Evolutionary conservation across 2,329 filamentous ascomycete species (phyloP), one percentile per base, ranked within the genome.

Genomic region (Ophiostoma montium): DNA sequence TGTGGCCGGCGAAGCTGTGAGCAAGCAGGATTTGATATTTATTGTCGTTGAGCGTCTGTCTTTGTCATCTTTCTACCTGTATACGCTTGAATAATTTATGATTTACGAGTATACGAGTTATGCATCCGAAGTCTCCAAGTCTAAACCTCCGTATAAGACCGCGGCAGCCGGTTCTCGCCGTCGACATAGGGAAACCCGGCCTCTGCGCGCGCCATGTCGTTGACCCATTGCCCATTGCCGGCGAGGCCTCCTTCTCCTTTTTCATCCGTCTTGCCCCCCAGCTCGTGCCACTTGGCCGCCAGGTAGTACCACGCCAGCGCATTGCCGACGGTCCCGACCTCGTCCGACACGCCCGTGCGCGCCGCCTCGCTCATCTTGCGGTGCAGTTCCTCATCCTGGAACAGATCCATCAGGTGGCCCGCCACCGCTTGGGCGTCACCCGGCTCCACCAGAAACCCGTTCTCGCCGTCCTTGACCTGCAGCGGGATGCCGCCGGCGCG

Each of bases 321-420:
- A 61, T 89, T 89, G 0, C 86, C 86, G 1, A 88, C 83, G 0
- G 86, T 92, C 53, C 82, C 78, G 1, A 90, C 84, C 61, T 92
- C 86, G 59, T 92, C 86, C 52, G 80, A 86, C 13, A 92, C 83
- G 52, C 83, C 77, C 0, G 63, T 68, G 35, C 66, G 67, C 0
- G 84, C 85, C 54, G 75, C 82, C 8, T 71, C 56, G 56, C 75
- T 77, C 80, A 88, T 86, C 50, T 69, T 69, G 46, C 73, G 63
- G 62, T 86, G 84, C 18, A 86, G 68, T 16, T 74, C 70, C 2
- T 75, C 60, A 55, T 89, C 70, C 0, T 72, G 80, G 64, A 82
- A 86, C 2, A 90, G 69, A 2, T 80, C 64, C 54, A 80, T 67
- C 30, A 89, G 67, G 56, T 86, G 74, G 42, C 70, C 65, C 0